A percentile compares a stretch with the other conserved stretches of the same genome.
phyloP scores from a whole-genome alignment of 1,284 basidiomycete genomes.

The Moniliella sp. region DNA sequence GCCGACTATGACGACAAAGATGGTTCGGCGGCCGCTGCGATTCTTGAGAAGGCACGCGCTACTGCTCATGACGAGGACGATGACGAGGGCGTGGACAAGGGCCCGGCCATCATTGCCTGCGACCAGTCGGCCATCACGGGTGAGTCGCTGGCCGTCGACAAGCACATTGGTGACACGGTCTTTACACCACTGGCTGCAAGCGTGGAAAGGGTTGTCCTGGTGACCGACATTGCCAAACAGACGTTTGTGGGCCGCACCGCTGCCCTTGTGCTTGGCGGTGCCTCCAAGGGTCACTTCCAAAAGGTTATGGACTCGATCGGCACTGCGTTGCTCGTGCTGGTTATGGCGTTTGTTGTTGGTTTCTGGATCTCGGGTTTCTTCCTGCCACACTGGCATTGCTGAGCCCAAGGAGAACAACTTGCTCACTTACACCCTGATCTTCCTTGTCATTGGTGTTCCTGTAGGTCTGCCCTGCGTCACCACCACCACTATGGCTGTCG shows the following conservation, averaged over 20 bases:
- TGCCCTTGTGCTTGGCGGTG: constrained; percentile 35
- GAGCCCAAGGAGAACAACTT: constrained; percentile 37
- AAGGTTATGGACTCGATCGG: constrained; percentile 40
- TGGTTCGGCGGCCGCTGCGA: constrained; percentile 23
- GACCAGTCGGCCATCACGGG: constrained; percentile 43
- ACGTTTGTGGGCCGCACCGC: constrained; percentile 40
- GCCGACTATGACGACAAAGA: constrained; percentile 37
- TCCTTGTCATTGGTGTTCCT: constrained; percentile 42
- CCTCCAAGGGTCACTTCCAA: constrained; percentile 39
- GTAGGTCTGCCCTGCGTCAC: constrained; percentile 42
- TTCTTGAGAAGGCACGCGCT: constrained; percentile 29
- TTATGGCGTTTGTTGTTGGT: constrained; percentile 39
- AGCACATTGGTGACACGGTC: constrained; percentile 40
- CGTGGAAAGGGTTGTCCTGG: constrained; percentile 40
- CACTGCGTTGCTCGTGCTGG: constrained; percentile 39
- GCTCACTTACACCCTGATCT: constrained; percentile 39
- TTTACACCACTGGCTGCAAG: constrained; percentile 38
- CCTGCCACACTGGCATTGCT: constrained; percentile 38
- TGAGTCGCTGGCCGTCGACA: constrained; percentile 42
- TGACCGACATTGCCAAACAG: constrained; percentile 38
- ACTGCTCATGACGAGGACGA: constrained; percentile 28
- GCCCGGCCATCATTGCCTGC: constrained; percentile 39
- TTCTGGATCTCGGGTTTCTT: constrained; percentile 40
- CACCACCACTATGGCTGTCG: constrained; percentile 42
- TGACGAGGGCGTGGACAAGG: constrained; percentile 36